Evolutionary conservation across 345 rosid species (phyloP).

Genomic region (Kernera saxatilis): DNA sequence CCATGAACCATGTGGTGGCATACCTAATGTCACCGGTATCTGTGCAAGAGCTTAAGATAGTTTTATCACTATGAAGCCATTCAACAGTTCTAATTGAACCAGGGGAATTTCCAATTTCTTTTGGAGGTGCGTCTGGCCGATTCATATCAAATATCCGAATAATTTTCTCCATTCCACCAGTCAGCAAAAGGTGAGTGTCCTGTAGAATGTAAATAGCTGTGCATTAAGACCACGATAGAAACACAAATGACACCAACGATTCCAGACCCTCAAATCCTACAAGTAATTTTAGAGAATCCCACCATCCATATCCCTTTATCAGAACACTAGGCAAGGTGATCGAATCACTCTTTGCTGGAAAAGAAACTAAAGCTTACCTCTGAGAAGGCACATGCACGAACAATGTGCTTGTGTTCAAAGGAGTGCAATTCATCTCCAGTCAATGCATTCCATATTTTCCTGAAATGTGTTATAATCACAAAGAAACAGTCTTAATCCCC

Average conservation of each 20-base stretch:
- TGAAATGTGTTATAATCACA: constrained; percentile 26
- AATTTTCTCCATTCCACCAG: constrained; percentile 94
- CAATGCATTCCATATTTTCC: constrained; percentile 93
- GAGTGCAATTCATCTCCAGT: constrained; percentile 82
- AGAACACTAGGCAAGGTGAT: not conserved
- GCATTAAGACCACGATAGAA: constrained; percentile 2
- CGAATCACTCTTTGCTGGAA: not conserved
- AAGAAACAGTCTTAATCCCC: not conserved
- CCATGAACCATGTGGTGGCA: not conserved
- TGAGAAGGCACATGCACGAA: constrained; percentile 86
- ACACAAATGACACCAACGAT: not conserved
- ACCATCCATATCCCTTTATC: not conserved
- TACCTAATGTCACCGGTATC: constrained; percentile 93
- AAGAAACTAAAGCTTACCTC: constrained; percentile 40
- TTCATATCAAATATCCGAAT: constrained; percentile 87
- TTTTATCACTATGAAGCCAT: constrained; percentile 97
- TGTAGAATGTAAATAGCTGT: constrained; percentile 20
- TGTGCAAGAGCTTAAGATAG: constrained; percentile 85
- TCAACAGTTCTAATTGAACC: constrained; percentile 84
- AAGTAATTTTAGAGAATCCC: not conserved
- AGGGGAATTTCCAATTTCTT: constrained; percentile 81
- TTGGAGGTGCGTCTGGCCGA: constrained; percentile 77
- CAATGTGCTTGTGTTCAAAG: constrained; percentile 92
- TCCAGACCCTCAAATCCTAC: not conserved
- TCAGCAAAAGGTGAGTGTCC: constrained; percentile 82